Evolutionary conservation across 192 early-diverging fungal genomes (phyloP), one percentile per base, ranked within the genome.

Genomic region (Coemansia sp.): DNA sequence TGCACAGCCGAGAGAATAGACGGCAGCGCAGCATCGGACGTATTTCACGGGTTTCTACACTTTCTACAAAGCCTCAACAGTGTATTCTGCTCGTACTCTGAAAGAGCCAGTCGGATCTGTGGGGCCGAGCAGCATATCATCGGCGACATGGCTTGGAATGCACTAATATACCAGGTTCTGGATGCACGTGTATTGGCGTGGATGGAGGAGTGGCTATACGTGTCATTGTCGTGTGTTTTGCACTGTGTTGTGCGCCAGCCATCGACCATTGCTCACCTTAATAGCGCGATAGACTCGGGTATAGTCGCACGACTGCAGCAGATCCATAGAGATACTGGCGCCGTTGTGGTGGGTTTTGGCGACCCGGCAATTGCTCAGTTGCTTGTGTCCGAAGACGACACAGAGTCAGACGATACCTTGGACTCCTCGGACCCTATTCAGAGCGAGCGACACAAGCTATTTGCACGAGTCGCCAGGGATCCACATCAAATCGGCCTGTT

Each of bases 201-300:
- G 62, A 36, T 77, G 9, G 62, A 77, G 31, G 66, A 71, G 16
- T 82, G 80, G 80, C 24, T 74, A 46, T 63, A 64, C 29, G 6
- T 13, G 40, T 47, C 69, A 22, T 58, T 73, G 11, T 46, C 31
- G 27, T 73, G 68, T 31, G 24, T 82, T 15, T 9, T 73, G 62
- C 64, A 46, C 12, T 31, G 76, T 22, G 38, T 43, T 15, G 36
- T 55, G 33, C 50, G 20, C 20, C 20, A 24, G 46, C 64, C 71
- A 33, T 5, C 24, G 44, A 41, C 31, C 20, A 20, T 43, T 20
- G 47, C 9, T 34, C 38, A 40, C 2, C 64, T 49, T 20, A 55
- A 18, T 31, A 58, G 33, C 20, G 20, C 3, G 0, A 34, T 68
- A 3, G 41, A 29, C 24, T 29, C 8, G 3, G 24, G 34, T 13